These are phyloP conservation scores for Kalanchoe fedtschenkoi DNA, from an alignment of 164 flowering plant species.

Conservation along the genomic window DNA sequence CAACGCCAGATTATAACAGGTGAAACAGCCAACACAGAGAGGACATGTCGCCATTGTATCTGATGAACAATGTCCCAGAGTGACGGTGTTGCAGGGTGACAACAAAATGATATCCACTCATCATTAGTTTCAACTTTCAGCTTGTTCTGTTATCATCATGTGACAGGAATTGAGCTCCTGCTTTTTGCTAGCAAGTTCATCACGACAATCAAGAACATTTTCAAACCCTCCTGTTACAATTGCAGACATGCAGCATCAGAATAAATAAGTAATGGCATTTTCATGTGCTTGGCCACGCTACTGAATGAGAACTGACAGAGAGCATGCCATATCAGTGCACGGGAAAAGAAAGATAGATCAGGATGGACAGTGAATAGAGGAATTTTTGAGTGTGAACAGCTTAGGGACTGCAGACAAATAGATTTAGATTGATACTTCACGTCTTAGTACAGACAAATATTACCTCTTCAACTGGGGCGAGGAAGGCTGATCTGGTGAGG, in stretches of 20 bases:
- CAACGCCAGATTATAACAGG: too few relatives aligned
- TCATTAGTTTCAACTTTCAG: not conserved
- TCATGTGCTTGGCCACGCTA: not conserved
- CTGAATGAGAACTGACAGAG: not conserved
- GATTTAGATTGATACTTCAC: not conserved
- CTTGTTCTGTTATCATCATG: not conserved
- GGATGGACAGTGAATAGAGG: not conserved
- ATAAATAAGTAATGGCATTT: not conserved
- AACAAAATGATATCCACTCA: not conserved
- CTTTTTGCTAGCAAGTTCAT: not conserved
- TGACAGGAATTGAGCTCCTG: not conserved
- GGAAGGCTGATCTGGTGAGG: constrained; percentile 82
- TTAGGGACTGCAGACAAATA: not conserved
- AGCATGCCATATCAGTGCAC: not conserved
- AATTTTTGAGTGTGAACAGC: not conserved
- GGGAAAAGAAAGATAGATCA: not conserved
- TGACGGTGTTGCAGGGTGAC: not conserved
- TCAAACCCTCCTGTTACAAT: not conserved
- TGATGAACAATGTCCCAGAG: not conserved
- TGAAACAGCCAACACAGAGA: too few relatives aligned
- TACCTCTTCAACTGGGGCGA: constrained; percentile 69
- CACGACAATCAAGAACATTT: not conserved
- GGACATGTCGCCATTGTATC: not conserved
- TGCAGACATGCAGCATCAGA: not conserved
- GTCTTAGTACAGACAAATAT: not conserved